Evolutionary conservation across 805 yeast genomes (phyloP).

Genomic region (Yarrowia yakushimensis): DNA sequence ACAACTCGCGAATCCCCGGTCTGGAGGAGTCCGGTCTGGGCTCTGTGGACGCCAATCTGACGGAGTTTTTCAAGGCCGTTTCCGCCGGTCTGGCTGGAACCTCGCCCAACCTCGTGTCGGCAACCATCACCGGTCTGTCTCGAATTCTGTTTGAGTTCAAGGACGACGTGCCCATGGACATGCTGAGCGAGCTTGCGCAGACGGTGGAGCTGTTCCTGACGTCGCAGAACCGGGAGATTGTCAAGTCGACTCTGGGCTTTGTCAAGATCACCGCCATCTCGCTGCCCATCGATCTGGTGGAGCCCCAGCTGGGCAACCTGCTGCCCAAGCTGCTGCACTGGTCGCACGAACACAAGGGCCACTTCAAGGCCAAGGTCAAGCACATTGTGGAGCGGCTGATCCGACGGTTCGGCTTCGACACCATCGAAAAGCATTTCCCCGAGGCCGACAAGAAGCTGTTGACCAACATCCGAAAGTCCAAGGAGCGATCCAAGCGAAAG

Average conservation of each 20-base stretch:
- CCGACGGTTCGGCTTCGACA: constrained; percentile 85
- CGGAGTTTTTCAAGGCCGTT: constrained; percentile 87
- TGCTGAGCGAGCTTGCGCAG: constrained; percentile 69
- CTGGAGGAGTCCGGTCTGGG: constrained; percentile 56
- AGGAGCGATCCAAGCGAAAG: constrained; percentile 79
- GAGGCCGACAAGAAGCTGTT: constrained; percentile 83
- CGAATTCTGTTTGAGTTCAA: constrained; percentile 85
- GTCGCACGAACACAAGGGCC: constrained; percentile 95
- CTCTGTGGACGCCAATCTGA: constrained; percentile 62
- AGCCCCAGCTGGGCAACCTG: constrained; percentile 60
- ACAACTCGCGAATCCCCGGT: constrained; percentile 62
- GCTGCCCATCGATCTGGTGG: constrained; percentile 73
- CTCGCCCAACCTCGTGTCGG: constrained; percentile 93
- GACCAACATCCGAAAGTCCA: constrained; percentile 78
- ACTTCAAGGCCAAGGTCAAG: constrained; percentile 87
- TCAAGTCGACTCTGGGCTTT: constrained; percentile 73
- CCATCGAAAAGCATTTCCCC: constrained; percentile 79
- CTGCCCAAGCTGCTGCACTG: constrained; percentile 75
- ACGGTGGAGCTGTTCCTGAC: constrained; percentile 88
- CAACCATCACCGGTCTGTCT: constrained; percentile 87
- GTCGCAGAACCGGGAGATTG: constrained; percentile 88
- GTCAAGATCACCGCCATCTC: constrained; percentile 81
- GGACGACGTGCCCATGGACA: constrained; percentile 54
- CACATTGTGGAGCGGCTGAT: constrained; percentile 89
- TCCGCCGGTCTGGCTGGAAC: constrained; percentile 95